Percentiles rank a stretch among this genome's conserved stretches.
Evolutionary conservation across 495 filamentous ascomycete genomes (phyloP).

Genomic region (Stereocaulon alpinum): DNA sequence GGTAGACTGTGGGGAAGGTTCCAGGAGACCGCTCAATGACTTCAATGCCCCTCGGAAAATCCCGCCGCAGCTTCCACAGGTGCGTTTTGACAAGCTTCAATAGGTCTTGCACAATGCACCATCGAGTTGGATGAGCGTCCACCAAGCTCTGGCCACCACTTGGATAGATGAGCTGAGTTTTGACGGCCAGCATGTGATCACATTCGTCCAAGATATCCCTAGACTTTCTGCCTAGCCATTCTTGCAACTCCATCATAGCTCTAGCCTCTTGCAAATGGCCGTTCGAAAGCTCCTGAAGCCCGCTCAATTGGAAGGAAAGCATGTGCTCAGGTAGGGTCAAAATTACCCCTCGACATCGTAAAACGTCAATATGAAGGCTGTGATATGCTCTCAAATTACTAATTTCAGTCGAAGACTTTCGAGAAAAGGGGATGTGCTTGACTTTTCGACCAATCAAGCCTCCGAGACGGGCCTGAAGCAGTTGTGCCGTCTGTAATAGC

Average conservation of each 20-base stretch:
- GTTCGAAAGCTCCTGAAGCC: conserved; percentile 38
- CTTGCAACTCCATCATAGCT: conserved; percentile 32
- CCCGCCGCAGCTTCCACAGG: conserved; percentile 16
- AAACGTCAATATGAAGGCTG: conserved; percentile 38
- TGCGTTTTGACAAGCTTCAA: conserved; percentile 34
- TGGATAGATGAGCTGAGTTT: conserved; percentile 58
- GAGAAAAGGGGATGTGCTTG: conserved; percentile 53
- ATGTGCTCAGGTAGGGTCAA: conserved; percentile 60
- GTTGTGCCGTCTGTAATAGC: conserved; percentile 51
- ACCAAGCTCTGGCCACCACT: conserved; percentile 46
- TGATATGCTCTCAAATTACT: conserved; percentile 25
- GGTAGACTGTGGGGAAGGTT: conserved; percentile 36
- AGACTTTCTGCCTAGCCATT: conserved; percentile 32
- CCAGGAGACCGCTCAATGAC: conserved; percentile 23
- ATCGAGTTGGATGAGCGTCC: conserved; percentile 49
- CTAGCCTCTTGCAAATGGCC: conserved; percentile 22
- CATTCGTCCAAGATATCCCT: conserved; percentile 57
- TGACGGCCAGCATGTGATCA: conserved; percentile 52
- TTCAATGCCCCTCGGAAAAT: conserved; percentile 32
- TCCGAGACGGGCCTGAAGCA: conserved; percentile 49
- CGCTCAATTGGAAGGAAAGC: conserved; percentile 58
- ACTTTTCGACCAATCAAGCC: conserved; percentile 48
- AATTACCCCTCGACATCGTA: conserved; percentile 39
- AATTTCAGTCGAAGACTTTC: conserved; percentile 32
- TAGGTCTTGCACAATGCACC: conserved; percentile 48